These are phyloP conservation scores for Ganoderma leucocontextum DNA, from an alignment of 1,284 basidiomycete species.

Conservation along the genomic window DNA sequence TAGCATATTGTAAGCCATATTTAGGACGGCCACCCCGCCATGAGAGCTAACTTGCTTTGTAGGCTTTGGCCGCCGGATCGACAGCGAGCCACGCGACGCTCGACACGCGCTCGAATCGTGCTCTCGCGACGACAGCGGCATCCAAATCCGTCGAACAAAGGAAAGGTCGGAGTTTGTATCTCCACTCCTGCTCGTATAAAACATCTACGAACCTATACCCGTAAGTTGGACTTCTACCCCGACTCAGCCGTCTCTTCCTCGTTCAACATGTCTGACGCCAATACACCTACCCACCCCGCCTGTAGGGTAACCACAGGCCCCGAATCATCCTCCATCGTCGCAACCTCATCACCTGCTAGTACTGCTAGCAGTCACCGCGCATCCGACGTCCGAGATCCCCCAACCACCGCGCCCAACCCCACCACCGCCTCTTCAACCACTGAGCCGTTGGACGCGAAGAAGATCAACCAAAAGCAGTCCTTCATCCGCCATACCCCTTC, in stretches of 20 bases:
- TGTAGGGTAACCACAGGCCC: neutral
- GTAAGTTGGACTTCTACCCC: neutral
- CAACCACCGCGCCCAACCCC: no score
- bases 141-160: neutral
- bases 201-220: neutral
- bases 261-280: neutral
- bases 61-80: no score
- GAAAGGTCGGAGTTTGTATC: slow-evolving; percentile 2
- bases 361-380: neutral
- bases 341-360: neutral
- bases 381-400: no score
- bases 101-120: neutral
- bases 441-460: neutral
- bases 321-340: neutral
- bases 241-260: neutral
- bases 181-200: neutral
- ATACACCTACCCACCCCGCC: neutral
- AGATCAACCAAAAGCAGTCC: neutral
- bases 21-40: no score
- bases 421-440: neutral
- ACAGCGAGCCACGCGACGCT: no score
- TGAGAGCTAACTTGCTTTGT: no score
- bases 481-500: neutral
- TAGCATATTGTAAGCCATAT: no score
- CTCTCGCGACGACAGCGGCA: neutral